phyloP scores from a whole-genome alignment of 352 stramenopile genomes.

The Phytophthora foliorum region DNA sequence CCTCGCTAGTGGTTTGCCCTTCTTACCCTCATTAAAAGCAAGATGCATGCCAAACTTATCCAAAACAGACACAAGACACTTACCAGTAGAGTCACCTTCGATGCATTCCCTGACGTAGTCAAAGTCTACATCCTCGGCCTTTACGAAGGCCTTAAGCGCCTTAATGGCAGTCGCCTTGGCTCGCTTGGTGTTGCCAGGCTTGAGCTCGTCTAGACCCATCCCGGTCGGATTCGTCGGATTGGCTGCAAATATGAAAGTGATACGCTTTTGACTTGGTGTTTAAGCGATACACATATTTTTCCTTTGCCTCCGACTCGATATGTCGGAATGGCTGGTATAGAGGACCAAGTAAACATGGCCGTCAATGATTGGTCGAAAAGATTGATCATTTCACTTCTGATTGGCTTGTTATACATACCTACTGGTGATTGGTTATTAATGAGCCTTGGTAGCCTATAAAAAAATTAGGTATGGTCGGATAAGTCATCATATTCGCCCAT shows the following conservation, averaged over 20 bases:
- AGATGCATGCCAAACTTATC: slow-evolving; percentile 29
- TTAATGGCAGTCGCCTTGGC: slow-evolving; percentile 15
- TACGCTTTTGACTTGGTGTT: too few species aligned
- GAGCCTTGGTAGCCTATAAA: slow-evolving; percentile 2
- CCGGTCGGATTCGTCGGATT: slow-evolving; percentile 19
- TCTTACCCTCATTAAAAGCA: too few species aligned
- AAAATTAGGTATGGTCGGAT: slow-evolving; percentile 28
- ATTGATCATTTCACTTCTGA: neutral
- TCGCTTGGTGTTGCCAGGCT: slow-evolving; percentile 19
- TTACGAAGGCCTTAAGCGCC: slow-evolving; percentile 22
- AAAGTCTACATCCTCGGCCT: slow-evolving; percentile 21
- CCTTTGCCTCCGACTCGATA: slow-evolving; percentile 22
- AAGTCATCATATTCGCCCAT: slow-evolving; percentile 27
- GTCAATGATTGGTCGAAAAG: too few species aligned
- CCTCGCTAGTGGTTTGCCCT: too few species aligned
- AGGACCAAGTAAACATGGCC: too few species aligned
- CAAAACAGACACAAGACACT: slow-evolving; percentile 23
- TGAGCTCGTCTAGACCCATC: slow-evolving; percentile 32
- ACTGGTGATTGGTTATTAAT: slow-evolving; percentile 10
- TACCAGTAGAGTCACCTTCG: slow-evolving; percentile 19
- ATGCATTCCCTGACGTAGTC: too few species aligned
- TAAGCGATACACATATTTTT: slow-evolving; percentile 22
- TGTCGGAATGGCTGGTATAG: slow-evolving; percentile 18
- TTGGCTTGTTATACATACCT: neutral
- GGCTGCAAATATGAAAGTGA: slow-evolving; percentile 32